phyloP scores from a whole-genome alignment of 139 green algal species.

The Chlamydomonas sp. region DNA sequence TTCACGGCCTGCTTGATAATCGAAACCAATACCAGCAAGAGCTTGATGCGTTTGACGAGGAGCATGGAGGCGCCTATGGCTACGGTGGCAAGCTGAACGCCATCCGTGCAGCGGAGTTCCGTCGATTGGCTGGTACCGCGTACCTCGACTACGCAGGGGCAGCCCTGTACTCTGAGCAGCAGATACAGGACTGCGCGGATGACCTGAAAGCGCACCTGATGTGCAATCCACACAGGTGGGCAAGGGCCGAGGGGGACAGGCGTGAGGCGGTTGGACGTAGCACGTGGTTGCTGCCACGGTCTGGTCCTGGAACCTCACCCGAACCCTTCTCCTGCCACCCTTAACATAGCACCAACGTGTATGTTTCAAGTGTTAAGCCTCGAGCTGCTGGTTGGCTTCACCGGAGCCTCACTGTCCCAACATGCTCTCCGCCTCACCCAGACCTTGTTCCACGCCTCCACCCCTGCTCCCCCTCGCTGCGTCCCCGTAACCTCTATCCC shows the following conservation, averaged over 20 bases:
- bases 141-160: conserved; percentile 77
- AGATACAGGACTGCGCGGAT: conserved; percentile 44
- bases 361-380: not conserved
- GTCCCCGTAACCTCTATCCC: not conserved
- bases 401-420: not conserved
- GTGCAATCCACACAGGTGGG: conserved; percentile 60
- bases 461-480: not conserved
- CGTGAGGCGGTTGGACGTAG: not conserved
- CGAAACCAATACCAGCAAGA: too few species aligned
- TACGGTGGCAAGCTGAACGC: conserved; percentile 8
- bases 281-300: not conserved
- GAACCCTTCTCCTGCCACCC: not conserved
- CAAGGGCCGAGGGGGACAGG: not conserved
- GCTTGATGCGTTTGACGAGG: too few species aligned
- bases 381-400: not conserved
- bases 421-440: not conserved
- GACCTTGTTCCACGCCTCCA: not conserved
- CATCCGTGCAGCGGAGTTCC: conserved; percentile 26
- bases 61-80: conserved; percentile 1
- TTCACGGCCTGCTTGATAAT: too few species aligned
- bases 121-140: conserved; percentile 1
- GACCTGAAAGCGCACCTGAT: conserved; percentile 49
- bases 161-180: conserved; percentile 67
- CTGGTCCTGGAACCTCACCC: not conserved
- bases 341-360: not conserved